These are phyloP conservation scores for Mucor sp. DNA, from an alignment of 371 early-diverging fungal genomes.

Conservation along the genomic window DNA sequence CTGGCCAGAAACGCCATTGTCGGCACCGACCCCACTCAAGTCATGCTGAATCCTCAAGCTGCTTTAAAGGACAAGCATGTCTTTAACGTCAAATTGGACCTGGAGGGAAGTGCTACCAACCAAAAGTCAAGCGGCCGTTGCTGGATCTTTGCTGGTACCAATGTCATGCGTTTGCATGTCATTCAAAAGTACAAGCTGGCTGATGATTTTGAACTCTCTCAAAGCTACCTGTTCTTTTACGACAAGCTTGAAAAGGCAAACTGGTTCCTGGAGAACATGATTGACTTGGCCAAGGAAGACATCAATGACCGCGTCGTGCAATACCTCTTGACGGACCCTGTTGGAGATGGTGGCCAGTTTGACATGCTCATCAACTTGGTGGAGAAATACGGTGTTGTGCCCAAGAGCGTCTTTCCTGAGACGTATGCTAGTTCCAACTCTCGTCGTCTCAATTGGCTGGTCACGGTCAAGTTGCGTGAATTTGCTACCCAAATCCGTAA, in stretches of 20 bases:
- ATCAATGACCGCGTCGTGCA: conserved; percentile 74
- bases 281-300: conserved; percentile 63
- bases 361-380: conserved; percentile 81
- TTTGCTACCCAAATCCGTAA: conserved; percentile 65
- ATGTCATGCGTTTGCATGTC: conserved; percentile 37
- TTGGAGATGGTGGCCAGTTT: conserved; percentile 72
- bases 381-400: conserved; percentile 80
- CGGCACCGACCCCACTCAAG: conserved; percentile 54
- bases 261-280: conserved; percentile 80
- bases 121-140: conserved; percentile 82
- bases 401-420: conserved; percentile 75
- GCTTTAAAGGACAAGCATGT: conserved; percentile 43
- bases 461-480: conserved; percentile 73
- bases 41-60: conserved; percentile 62
- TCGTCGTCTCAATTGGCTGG: conserved; percentile 63
- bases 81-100: conserved; percentile 63
- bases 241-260: conserved; percentile 83
- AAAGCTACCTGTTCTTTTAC: conserved; percentile 81
- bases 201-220: conserved; percentile 81
- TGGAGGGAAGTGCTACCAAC: conserved; percentile 72
- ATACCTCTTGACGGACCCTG: conserved; percentile 67
- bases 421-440: conserved; percentile 67
- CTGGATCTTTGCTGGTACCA: conserved; percentile 83
- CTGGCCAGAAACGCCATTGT: conserved; percentile 69
- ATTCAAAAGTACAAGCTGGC: conserved; percentile 59